Conservation (phyloP, 225 moss, liverwort and hornwort genomes). For the Bryoerythrophyllum caledonicum region DNA sequence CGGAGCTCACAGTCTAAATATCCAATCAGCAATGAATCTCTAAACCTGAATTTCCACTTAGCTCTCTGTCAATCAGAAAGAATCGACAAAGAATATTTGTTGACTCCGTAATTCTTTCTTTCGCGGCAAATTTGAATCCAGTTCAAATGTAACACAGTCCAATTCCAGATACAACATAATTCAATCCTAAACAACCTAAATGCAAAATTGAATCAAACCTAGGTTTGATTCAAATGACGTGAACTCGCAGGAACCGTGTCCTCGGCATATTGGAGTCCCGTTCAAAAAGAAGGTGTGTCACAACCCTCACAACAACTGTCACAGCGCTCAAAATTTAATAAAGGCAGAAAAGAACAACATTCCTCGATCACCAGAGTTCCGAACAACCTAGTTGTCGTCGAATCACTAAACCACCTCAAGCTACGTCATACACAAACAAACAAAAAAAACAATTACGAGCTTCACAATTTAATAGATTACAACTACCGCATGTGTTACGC, state of each 20-base stretch:
- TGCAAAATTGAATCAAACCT: neutral
- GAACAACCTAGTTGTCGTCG: neutral
- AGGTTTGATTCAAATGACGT: neutral
- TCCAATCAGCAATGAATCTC: neutral
- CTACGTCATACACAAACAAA: neutral
- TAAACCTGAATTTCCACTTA: neutral
- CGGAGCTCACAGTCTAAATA: neutral
- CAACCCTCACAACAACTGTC: neutral
- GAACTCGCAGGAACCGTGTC: neutral
- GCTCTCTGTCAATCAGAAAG: neutral
- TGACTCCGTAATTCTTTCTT: too few species aligned
- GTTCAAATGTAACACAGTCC: neutral
- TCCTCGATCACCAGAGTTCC: neutral
- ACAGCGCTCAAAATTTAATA: neutral
- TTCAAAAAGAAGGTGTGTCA: neutral
- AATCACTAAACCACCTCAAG: neutral
- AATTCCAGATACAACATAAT: neutral
- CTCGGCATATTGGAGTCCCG: neutral
- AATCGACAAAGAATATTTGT: neutral
- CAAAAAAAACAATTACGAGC: neutral
- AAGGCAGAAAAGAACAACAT: neutral
- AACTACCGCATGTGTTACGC: neutral
- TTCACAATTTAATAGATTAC: neutral
- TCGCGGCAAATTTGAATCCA: neutral
- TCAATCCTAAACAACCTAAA: neutral